Evolutionary conservation across 345 rosid genomes (phyloP), one percentile per base, ranked within the genome.

Genomic region (Populus ilicifolia): DNA sequence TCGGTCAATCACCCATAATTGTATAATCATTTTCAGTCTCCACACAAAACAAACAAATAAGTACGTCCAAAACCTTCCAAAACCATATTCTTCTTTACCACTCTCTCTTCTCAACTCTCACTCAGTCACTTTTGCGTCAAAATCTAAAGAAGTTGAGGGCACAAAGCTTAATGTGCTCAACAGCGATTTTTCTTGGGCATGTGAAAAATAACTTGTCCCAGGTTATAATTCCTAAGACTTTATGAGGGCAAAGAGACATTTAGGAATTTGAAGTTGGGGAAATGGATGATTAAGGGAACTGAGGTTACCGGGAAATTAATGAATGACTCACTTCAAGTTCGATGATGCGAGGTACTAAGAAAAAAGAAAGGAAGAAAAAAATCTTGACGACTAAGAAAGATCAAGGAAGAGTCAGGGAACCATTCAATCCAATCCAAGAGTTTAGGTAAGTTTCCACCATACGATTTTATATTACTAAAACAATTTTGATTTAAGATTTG

Each of bases 131-230:
- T n/a, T 23, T 10, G 48, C 67, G 65, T 75, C 66, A 35, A 75
- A 48, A 27, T 46, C 71, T 66, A 8, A 46, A 68, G 14, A 78
- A 68, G 61, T 7, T 54, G 38, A 46, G 41, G 63, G 72, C 78
- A 72, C 83, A 64, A 73, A 80, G 63, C 54, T 74, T 74, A 39
- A 78, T 75, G 75, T 44, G 39, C 66, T 75, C 59, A 9, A 3
- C 61, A 64, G 72, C 56, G 35, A 50, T 39, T 30, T 81, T 80
- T 71, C 78, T 52, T 61, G 69, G 75, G 73, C 61, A 25, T 69
- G 79, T 80, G 77, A 75, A 82, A 79, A 72, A 72, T 72, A 85
- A 80, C 82, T 75, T 79, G 64, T 73, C 69, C 69, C 67, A 44
- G 74, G 71, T 79, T 62, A 77, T 78, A 75, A 16, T 54, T 72